Evolutionary conservation across 1,284 basidiomycete species (phyloP), one percentile per base, ranked within the genome.

Genomic region (Athelia psychrophila): DNA sequence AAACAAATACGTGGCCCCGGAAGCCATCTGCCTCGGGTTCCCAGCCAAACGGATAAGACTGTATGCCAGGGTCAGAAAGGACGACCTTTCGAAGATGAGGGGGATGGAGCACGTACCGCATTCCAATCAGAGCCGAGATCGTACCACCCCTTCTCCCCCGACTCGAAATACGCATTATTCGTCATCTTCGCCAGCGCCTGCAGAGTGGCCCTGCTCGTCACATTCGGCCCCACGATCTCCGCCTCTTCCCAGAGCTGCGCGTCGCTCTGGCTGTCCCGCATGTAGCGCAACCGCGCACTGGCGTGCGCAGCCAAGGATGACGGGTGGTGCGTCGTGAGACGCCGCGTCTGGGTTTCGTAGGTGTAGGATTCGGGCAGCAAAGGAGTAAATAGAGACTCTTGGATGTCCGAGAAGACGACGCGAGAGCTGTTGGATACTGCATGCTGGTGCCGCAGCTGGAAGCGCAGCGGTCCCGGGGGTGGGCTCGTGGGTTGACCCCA

Each of bases 181-280:
- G 91, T 83, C 91, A 98, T 96, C 78, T 91, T 93, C 23, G 92
- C 93, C 23, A 98, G 76, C 8, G 83, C 73, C 13, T 88, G 76
- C 4, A 98, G 68, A 1, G 92, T 91, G 57, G 86, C 78, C 16
- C 91, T 79, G 61, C 84, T 83, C 6, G 78, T 76, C 1, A 90
- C 77, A 63, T 97, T 84, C 12, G 88, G 88, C 1, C 77, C 80
- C 1, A 62, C 56, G 1, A 86, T 66, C 24, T 82, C 76, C 32
- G 77, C 74, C 53, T 79, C 73, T 16, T 78, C 66, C 87, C 88
- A 81, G 12, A 69, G 57, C 44, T 78, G 49, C 3, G 64, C 57
- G 44, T 69, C 68, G 50, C 60, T 75, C 64, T 79, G 71, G 42
- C 63, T 68, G 32, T 70, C 64, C 49, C 65, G 64, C 63, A 75